These are phyloP conservation scores for Iberis pinnata DNA, from an alignment of 345 rosid genomes.

Conservation along the genomic window DNA sequence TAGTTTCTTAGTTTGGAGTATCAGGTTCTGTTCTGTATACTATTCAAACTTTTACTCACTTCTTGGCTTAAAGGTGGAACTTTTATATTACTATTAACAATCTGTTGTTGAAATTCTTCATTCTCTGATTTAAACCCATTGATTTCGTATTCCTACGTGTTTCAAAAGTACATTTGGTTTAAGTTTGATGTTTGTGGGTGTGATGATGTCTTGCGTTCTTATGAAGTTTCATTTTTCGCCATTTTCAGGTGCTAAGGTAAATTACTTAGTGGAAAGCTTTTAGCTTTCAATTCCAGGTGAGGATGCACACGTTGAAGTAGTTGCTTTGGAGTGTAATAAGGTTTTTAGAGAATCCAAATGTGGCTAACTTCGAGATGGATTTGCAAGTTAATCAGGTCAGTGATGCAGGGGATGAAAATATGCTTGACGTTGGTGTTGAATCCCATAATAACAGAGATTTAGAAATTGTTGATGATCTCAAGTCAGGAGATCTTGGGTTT, in stretches of 20 bases:
- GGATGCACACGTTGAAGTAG: constrained; percentile 9
- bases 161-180: too few species aligned
- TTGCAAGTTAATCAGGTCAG: constrained; percentile 35
- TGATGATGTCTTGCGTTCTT: not conserved
- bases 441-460: constrained; percentile 21
- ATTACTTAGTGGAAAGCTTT: constrained; percentile 5
- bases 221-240: constrained; percentile 16
- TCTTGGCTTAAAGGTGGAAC: too few species aligned
- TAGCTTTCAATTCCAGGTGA: constrained; percentile 18
- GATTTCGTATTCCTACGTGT: constrained; percentile 1
- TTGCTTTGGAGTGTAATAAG: constrained; percentile 16
- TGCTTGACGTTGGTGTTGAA: constrained; percentile 27
- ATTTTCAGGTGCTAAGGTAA: constrained; percentile 19
- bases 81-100: too few species aligned
- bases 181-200: not conserved
- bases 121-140: not conserved
- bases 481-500: constrained; percentile 23
- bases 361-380: constrained; percentile 36
- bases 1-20: not conserved
- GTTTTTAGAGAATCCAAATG: constrained; percentile 43
- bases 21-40: too few species aligned
- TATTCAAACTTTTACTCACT: too few species aligned
- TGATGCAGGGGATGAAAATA: constrained; percentile 29
- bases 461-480: constrained; percentile 26
- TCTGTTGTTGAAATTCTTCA: not conserved